Evolutionary conservation across 768 basidiomycete species (phyloP), one percentile per base, ranked within the genome.

Genomic region (Sarcodon aspratus): DNA sequence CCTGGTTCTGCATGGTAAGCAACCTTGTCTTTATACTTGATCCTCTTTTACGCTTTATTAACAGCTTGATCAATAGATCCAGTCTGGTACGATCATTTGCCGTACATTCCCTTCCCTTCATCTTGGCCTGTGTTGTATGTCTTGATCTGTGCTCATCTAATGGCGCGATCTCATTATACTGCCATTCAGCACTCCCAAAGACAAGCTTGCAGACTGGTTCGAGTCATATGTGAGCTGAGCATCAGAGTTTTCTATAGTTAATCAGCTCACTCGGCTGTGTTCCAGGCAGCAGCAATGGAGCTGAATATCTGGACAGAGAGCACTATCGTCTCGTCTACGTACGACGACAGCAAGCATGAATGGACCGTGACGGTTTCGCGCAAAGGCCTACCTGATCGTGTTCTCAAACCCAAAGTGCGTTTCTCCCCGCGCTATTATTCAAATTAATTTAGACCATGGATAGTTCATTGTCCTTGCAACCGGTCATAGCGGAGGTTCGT

Each of bases 271-370:
- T 27, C 21, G 5, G 3, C 5, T 27, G 21, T 27, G 5, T 27
- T 27, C 21, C 21, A 27, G 21, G 21, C 21, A 27, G 21, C 21
- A 27, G 21, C 21, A 27, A 61, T 84, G 49, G 82, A 83, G 51
- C 64, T 85, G 48, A 77, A 81, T 54, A 70, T 79, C 6, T 83
- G 82, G 82, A 77, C 73, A 13, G 73, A 57, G 8, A 57, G 61
- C 13, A 58, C 49, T 1, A 27, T 27, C 21, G 5, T 27, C 21
- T 27, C 21, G 5, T 27, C 21, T 27, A 27, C 5, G 21, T 27
- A 27, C 21, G 21, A 27, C 21, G 21, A 27, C 21, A 27, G 21
- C 21, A 27, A 27, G 21, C 21, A 27, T 27, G 21, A 27, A 27
- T 27, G 21, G 21, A 27, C 21, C 5, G 21, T 27, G 21, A 27